These are phyloP conservation scores for Aureoboletus auriporus DNA, from an alignment of 768 basidiomycete genomes.

Conservation along the genomic window DNA sequence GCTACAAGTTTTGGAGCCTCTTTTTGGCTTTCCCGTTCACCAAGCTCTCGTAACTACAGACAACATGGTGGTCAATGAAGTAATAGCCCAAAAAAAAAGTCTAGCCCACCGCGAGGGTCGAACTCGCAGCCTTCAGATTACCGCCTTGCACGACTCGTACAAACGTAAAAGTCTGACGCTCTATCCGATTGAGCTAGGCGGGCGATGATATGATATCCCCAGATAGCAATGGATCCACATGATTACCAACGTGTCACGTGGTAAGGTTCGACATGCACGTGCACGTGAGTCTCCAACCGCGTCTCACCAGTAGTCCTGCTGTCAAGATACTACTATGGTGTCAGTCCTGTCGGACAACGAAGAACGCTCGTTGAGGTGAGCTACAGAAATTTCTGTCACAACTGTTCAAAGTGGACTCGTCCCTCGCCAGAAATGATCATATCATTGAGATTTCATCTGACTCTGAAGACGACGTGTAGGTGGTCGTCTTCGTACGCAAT, in stretches of 20 bases:
- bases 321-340: constrained; percentile 28
- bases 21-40: no score
- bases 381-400: background rate
- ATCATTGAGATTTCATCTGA: constrained; percentile 57
- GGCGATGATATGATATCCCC: constrained; percentile 33
- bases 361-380: constrained; percentile 40
- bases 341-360: constrained; percentile 39
- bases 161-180: constrained; percentile 58
- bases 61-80: no score
- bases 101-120: constrained; percentile 81
- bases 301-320: no score
- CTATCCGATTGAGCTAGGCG: constrained; percentile 67
- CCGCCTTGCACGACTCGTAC: constrained; percentile 36
- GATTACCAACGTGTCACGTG: constrained; percentile 7
- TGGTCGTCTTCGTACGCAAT: background rate
- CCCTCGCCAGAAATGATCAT: constrained; percentile 8
- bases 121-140: constrained; percentile 81
- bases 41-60: no score
- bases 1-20: no score
- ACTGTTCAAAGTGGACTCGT: no score
- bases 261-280: constrained; percentile 15
- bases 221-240: no score
- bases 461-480: constrained; percentile 39
- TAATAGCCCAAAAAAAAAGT: background rate
- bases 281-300: constrained; percentile 14